Conservation (phyloP, 441 rosid genomes). For the Raphanus hybrid region DNA sequence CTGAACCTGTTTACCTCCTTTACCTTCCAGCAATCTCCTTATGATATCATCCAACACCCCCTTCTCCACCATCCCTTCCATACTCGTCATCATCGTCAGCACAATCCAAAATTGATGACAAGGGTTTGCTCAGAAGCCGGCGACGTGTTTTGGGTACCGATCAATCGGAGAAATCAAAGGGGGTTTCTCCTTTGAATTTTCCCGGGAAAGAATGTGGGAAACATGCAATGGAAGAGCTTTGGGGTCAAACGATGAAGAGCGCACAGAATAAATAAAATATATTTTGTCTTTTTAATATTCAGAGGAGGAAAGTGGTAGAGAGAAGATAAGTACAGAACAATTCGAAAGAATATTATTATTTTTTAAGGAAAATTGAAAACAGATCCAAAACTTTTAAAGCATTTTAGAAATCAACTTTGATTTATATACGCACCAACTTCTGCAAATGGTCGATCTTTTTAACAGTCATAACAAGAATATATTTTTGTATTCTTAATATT, state of each 20-base stretch:
- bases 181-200: background rate
- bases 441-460: too few relatives aligned
- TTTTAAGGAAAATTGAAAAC: background rate
- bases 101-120: slow-evolving; percentile 8
- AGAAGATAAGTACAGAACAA: slow-evolving; percentile 10
- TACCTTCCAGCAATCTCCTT: slow-evolving; percentile 82
- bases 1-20: slow-evolving; percentile 89
- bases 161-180: background rate
- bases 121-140: slow-evolving; percentile 9
- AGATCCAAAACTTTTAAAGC: background rate
- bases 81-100: slow-evolving; percentile 83
- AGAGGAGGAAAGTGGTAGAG: slow-evolving; percentile 8
- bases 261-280: slow-evolving; percentile 19
- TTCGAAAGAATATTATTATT: background rate
- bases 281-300: background rate
- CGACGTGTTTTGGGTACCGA: slow-evolving; percentile 13
- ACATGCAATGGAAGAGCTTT: background rate
- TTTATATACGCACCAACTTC: too few relatives aligned
- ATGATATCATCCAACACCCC: slow-evolving; percentile 83
- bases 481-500: too few relatives aligned
- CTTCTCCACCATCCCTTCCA: slow-evolving; percentile 90
- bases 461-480: too few relatives aligned
- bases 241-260: slow-evolving; percentile 34
- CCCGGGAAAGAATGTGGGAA: slow-evolving; percentile 14
- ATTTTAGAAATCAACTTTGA: background rate